A percentile compares a stretch with the other conserved stretches of the same genome.
Evolutionary conservation across 805 yeast species (phyloP).

Genomic region (Barnettozyma sp.): DNA sequence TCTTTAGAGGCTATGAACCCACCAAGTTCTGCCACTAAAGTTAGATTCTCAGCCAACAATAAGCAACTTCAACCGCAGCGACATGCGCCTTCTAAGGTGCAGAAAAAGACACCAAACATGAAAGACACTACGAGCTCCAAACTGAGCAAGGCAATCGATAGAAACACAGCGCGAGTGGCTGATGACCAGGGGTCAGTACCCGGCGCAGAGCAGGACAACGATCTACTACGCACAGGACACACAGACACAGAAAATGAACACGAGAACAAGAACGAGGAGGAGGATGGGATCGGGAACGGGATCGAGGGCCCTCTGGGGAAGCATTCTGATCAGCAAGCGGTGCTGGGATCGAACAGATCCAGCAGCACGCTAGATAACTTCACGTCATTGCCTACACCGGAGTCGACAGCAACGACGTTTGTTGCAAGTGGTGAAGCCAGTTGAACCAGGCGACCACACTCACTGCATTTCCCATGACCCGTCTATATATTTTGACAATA

Average conservation of each 20-base stretch:
- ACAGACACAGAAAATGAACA: conserved; percentile 1
- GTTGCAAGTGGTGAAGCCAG: not conserved
- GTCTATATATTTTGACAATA: no score
- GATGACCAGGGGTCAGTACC: no score
- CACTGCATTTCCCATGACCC: no score
- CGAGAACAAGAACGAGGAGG: not conserved
- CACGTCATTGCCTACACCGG: conserved; percentile 24
- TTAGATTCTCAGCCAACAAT: conserved; percentile 6
- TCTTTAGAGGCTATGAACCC: conserved; percentile 26
- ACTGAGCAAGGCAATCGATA: conserved; percentile 2
- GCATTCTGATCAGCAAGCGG: no score
- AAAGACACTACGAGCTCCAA: not conserved
- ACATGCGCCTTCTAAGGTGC: not conserved
- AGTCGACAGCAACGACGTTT: conserved; percentile 14
- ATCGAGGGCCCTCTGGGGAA: not conserved
- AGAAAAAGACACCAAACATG: not conserved
- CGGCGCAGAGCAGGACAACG: no score
- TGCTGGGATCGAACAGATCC: no score
- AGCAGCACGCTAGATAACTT: no score
- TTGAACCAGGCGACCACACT: not conserved
- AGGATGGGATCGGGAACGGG: no score
- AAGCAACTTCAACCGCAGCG: conserved; percentile 1
- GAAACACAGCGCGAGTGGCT: conserved; percentile 4
- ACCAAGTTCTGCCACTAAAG: conserved; percentile 15
- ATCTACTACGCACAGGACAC: no score